These are phyloP conservation scores for Seiridium cupressi DNA, from an alignment of 2,329 filamentous ascomycete genomes.

Conservation along the genomic window DNA sequence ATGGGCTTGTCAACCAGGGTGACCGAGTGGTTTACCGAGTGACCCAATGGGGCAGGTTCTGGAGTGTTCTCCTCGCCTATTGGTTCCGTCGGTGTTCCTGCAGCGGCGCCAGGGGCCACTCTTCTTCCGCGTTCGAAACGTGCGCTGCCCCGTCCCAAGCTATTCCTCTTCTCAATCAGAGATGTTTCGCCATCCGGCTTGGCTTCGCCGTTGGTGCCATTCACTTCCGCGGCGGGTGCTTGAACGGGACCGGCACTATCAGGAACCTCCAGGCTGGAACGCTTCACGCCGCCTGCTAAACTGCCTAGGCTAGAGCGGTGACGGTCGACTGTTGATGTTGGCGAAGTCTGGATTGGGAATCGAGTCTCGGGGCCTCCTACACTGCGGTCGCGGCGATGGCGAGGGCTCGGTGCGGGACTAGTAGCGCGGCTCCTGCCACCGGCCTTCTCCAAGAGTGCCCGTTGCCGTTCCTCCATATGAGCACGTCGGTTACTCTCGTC, in stretches of 20 bases:
- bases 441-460: conserved; percentile 70
- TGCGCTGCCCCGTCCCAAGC: conserved; percentile 52
- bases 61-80: conserved; percentile 15
- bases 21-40: conserved; percentile 35
- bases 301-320: conserved; percentile 48
- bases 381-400: conserved; percentile 78
- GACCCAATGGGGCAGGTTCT: conserved; percentile 7
- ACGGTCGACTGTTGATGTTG: conserved; percentile 51
- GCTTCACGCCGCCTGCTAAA: conserved; percentile 48
- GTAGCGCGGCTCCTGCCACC: conserved; percentile 69
- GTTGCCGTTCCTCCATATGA: conserved; percentile 89
- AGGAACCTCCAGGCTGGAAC: conserved; percentile 80
- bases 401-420: conserved; percentile 65
- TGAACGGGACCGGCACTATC: conserved; percentile 48
- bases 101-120: conserved; percentile 29
- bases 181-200: conserved; percentile 22
- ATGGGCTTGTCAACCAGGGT: conserved; percentile 53
- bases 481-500: conserved; percentile 94
- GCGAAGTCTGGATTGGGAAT: conserved; percentile 78
- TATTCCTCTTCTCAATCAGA: conserved; percentile 61
- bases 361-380: conserved; percentile 71
- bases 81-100: conserved; percentile 20
- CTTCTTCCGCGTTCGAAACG: conserved; percentile 53
- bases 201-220: conserved; percentile 41
- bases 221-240: conserved; percentile 34